Conservation (phyloP, 2,329 filamentous ascomycete species). For the Botrytis medusae region DNA sequence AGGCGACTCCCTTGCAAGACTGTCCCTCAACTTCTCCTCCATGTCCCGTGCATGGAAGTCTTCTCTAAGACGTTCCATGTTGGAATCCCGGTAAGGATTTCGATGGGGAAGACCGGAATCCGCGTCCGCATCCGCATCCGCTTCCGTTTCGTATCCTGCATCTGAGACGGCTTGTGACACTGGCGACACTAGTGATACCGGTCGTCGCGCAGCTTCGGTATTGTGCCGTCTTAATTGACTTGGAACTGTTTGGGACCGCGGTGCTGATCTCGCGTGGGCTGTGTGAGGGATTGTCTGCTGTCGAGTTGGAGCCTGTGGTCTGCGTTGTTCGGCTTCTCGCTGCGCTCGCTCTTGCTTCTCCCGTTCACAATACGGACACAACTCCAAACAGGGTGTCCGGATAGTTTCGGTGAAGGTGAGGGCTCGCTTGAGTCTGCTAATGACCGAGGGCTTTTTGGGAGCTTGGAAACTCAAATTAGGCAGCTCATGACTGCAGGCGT, state of each 20-base stretch:
- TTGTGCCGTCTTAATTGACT: neutral
- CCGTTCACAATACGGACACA: neutral
- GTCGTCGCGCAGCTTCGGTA: neutral
- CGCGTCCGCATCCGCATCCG: no score
- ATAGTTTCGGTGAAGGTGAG: neutral
- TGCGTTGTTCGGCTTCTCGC: neutral
- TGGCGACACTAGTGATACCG: no score
- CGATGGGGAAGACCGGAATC: neutral
- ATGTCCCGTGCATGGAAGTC: neutral
- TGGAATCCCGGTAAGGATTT: neutral
- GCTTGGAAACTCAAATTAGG: neutral
- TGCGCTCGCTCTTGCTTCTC: neutral
- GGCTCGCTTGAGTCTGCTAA: neutral
- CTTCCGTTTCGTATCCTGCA: no score
- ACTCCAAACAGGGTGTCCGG: neutral
- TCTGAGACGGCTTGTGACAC: no score
- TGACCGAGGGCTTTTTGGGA: neutral
- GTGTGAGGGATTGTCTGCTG: neutral
- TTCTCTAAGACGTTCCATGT: neutral
- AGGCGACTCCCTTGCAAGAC: neutral
- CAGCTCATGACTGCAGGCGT: neutral
- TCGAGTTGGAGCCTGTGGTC: neutral
- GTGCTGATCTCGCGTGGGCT: no score
- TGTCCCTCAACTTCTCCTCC: neutral
- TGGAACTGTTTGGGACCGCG: no score